Evolutionary conservation across 148 eudicot genomes (phyloP), one percentile per base, ranked within the genome.

Genomic region (Salicornia ramosissima): DNA sequence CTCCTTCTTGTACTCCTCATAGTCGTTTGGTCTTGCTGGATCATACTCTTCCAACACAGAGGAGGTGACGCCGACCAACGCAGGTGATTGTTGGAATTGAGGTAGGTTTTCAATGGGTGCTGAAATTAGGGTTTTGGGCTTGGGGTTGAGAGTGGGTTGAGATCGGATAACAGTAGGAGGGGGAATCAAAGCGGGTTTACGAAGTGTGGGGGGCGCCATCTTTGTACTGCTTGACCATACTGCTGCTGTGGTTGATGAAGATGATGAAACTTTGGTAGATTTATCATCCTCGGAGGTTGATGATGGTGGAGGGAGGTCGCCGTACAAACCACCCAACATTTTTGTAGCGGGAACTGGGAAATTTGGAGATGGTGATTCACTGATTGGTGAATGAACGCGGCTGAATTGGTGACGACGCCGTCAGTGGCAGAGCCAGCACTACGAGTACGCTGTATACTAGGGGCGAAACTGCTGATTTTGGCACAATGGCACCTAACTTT

Each of bases 121-220:
- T 67, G 77, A 47, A 62, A 51, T 65, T 58, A 56, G 13, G 78
- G 82, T 54, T 66, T 86, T 82, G 56, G 83, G 76, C 43, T 74
- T 74, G 36, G 16, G 73, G 50, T 16, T 64, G 3, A 31, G 71
- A 46, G 36, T 60, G 15, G 54, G 10, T 26, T 75, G 83, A 63
- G 94, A 61, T 51, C 83, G 82, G 51, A 82, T 76, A 5, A 86
- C 36, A 16, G 91, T 74, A 4, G 87, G 89, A 1, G 92, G 91
- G 1, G 84, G 80, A 3, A 87, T 40, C 50, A 68, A 78, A 5
- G 80, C 64, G 19, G 98, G 91, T 52, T 93, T 93, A 39, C 98
- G 92, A 53, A 93, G 92, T 1, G 98, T 86, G 2, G 98, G 83
- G 0, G 98, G 98, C 1, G 96, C 98, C 87, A 93, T 82, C 65